Evolutionary conservation across 352 stramenopile genomes (phyloP).

Genomic region (Saprolegnia parasitica): DNA sequence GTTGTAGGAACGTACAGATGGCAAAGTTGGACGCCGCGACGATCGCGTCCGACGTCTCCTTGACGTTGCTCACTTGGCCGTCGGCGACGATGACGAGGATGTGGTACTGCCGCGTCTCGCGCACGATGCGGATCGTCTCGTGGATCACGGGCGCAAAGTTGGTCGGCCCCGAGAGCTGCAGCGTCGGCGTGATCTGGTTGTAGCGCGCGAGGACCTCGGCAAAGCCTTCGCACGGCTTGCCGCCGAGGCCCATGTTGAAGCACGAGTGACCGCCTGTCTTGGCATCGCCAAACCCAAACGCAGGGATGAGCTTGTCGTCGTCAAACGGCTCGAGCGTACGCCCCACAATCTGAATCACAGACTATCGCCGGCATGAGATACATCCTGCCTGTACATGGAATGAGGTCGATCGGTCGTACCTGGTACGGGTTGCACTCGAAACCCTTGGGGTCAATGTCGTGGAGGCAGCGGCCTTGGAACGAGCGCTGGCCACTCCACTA

Average conservation of each 20-base stretch:
- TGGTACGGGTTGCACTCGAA: conserved; percentile 55
- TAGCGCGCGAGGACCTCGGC: conserved; percentile 52
- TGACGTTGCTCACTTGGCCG: conserved; percentile 60
- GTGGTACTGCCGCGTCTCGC: conserved; percentile 42
- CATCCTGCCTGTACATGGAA: not conserved
- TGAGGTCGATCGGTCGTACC: conserved; percentile 32
- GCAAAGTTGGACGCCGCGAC: conserved; percentile 64
- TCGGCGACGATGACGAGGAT: conserved; percentile 79
- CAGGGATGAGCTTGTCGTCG: conserved; percentile 66
- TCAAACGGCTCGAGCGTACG: conserved; percentile 61
- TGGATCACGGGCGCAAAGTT: conserved; percentile 66
- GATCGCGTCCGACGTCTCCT: conserved; percentile 58
- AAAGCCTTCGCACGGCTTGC: conserved; percentile 59
- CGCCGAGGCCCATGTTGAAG: conserved; percentile 45
- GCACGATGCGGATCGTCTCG: conserved; percentile 38
- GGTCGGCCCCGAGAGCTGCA: conserved; percentile 52
- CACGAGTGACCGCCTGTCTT: conserved; percentile 48
- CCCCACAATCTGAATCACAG: conserved; percentile 64
- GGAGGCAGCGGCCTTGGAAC: conserved; percentile 54
- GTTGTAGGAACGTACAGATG: conserved; percentile 44
- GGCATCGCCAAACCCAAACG: conserved; percentile 69
- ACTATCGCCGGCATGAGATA: conserved; percentile 39
- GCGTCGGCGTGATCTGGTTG: conserved; percentile 47
- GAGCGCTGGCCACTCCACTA: conserved; percentile 57
- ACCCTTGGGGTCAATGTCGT: conserved; percentile 48